A percentile compares a stretch with the other conserved stretches of the same genome.
Conservation (phyloP, 352 stramenopile species). For the Phytophthora rubi region DNA sequence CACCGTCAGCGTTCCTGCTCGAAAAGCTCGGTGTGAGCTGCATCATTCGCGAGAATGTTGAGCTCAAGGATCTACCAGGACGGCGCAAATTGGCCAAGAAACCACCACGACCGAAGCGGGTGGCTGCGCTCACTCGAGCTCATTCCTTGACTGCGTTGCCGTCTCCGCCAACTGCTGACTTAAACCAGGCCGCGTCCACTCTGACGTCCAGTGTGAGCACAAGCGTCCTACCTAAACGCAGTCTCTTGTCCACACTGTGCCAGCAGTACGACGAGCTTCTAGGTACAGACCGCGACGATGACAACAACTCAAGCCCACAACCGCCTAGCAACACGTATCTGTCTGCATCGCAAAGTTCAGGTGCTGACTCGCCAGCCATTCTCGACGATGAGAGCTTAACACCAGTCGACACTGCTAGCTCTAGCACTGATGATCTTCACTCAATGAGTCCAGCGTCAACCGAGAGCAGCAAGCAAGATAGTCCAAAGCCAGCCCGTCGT, state of each 20-base stretch:
- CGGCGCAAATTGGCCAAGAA: conserved; percentile 38
- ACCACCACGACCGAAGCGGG: conserved; percentile 26
- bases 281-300: conserved; percentile 35
- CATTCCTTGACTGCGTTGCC: conserved; percentile 35
- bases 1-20: conserved; percentile 71
- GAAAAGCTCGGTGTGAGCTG: conserved; percentile 67
- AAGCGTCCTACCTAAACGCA: conserved; percentile 25
- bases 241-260: conserved; percentile 22
- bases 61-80: conserved; percentile 7
- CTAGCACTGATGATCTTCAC: neutral
- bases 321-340: neutral
- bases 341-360: neutral
- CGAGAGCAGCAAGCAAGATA: conserved; percentile 30
- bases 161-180: neutral
- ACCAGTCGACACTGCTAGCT: neutral
- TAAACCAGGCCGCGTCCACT: conserved; percentile 18
- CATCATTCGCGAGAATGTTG: conserved; percentile 52
- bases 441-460: neutral
- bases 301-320: conserved; percentile 8
- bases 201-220: conserved; percentile 48
- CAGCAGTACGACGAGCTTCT: conserved; percentile 57
- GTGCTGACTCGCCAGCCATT: neutral
- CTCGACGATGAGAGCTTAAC: neutral
- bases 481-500: conserved; percentile 7
- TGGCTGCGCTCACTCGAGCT: conserved; percentile 22